phyloP scores from a whole-genome alignment of 495 filamentous ascomycete species.

The Antarctomyces pellizariae region DNA sequence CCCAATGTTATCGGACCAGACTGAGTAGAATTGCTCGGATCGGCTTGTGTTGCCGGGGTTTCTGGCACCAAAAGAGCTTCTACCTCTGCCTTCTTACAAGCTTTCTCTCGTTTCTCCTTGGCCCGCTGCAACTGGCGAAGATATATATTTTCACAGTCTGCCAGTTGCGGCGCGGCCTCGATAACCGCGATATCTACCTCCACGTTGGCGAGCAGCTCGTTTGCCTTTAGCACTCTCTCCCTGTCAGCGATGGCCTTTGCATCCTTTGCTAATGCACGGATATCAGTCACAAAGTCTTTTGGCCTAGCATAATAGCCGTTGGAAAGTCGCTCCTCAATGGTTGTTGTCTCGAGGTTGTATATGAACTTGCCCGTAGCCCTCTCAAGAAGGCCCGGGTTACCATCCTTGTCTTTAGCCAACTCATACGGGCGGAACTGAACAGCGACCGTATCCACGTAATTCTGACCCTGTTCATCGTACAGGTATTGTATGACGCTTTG shows the following conservation, averaged over 20 bases:
- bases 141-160: constrained; percentile 51
- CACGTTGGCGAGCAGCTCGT: constrained; percentile 74
- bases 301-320: constrained; percentile 89
- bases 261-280: constrained; percentile 64
- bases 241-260: constrained; percentile 50
- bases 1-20: constrained; percentile 36
- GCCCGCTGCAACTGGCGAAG: constrained; percentile 46
- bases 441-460: constrained; percentile 55
- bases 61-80: constrained; percentile 12
- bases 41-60: constrained; percentile 1
- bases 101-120: constrained; percentile 38
- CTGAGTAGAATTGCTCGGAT: constrained; percentile 2
- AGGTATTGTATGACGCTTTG: constrained; percentile 51
- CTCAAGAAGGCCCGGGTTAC: constrained; percentile 45
- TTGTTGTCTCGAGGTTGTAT: constrained; percentile 84
- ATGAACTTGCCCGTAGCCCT: constrained; percentile 55
- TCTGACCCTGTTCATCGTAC: constrained; percentile 60
- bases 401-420: constrained; percentile 46
- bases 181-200: constrained; percentile 69
- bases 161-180: constrained; percentile 37
- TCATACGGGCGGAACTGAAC: constrained; percentile 49
- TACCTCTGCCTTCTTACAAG: constrained; percentile 26
- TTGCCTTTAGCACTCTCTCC: constrained; percentile 59
- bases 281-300: constrained; percentile 66
- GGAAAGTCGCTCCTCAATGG: constrained; percentile 79